Evolutionary conservation across 768 basidiomycete genomes (phyloP).

Genomic region (Calocybe gangraenosa): DNA sequence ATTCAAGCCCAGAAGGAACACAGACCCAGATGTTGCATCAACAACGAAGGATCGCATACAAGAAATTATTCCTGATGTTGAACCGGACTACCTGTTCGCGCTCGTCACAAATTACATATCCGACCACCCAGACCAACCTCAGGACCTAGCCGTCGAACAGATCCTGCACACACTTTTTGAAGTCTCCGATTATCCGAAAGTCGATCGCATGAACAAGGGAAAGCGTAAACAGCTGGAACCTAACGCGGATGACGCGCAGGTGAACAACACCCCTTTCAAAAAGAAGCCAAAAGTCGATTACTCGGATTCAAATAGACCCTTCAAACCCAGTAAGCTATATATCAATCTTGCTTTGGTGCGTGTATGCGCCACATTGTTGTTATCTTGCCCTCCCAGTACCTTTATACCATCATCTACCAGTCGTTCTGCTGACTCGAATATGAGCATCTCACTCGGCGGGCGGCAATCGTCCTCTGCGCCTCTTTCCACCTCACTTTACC

Average conservation of each 20-base stretch:
- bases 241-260: constrained; percentile 20
- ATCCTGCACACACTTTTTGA: constrained; percentile 65
- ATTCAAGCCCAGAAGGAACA: constrained; percentile 6
- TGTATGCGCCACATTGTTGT: constrained; percentile 2
- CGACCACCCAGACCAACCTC: constrained; percentile 17
- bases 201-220: constrained; percentile 30
- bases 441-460: too few relatives aligned
- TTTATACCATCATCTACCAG: too few relatives aligned
- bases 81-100: constrained; percentile 45
- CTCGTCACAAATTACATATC: constrained; percentile 44
- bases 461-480: too few relatives aligned
- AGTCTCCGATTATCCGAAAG: constrained; percentile 52
- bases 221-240: constrained; percentile 30
- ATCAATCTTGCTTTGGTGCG: constrained; percentile 48
- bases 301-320: constrained; percentile 38
- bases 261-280: constrained; percentile 14
- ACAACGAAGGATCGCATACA: constrained; percentile 45
- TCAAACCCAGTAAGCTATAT: constrained; percentile 43
- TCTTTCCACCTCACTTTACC: too few relatives aligned
- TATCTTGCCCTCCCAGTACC: not conserved
- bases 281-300: constrained; percentile 54
- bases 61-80: constrained; percentile 70
- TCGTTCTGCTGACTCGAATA: too few relatives aligned
- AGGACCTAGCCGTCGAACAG: constrained; percentile 40
- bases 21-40: constrained; percentile 18